Percentiles rank a stretch among this genome's conserved stretches.
These are phyloP conservation scores for Elaphomyces granulatus DNA, from an alignment of 495 filamentous ascomycete genomes.

Conservation along the genomic window DNA sequence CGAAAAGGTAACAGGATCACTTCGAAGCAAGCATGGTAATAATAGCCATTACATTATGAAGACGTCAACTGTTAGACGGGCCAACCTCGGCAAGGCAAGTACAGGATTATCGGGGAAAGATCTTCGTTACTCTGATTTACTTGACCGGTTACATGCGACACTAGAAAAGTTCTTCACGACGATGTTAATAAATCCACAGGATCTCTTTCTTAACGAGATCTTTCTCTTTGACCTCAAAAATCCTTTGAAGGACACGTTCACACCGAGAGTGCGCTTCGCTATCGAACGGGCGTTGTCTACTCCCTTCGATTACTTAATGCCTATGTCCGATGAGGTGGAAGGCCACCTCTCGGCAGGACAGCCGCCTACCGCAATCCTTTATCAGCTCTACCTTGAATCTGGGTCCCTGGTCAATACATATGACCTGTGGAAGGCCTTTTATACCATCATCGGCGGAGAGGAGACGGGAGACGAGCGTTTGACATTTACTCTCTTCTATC, in stretches of 20 bases:
- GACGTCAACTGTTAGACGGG: slow-evolving; percentile 75
- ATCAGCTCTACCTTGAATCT: slow-evolving; percentile 83
- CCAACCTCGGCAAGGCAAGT: slow-evolving; percentile 71
- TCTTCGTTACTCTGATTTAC: slow-evolving; percentile 56
- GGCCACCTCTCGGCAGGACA: slow-evolving; percentile 43
- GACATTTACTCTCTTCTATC: slow-evolving; percentile 63
- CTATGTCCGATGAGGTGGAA: slow-evolving; percentile 27
- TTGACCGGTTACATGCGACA: slow-evolving; percentile 46
- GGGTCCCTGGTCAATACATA: slow-evolving; percentile 75
- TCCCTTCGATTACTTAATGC: slow-evolving; percentile 79
- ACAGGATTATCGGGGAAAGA: slow-evolving; percentile 61
- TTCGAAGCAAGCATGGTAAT: slow-evolving; percentile 64
- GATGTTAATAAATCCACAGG: slow-evolving; percentile 41
- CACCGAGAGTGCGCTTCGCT: slow-evolving; percentile 60
- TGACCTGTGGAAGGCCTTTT: slow-evolving; percentile 83
- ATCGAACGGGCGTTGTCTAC: slow-evolving; percentile 66
- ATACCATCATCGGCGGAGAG: slow-evolving; percentile 55
- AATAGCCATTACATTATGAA: slow-evolving; percentile 60
- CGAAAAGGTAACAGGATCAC: slow-evolving; percentile 29
- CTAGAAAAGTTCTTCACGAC: slow-evolving; percentile 40
- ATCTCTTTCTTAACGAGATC: slow-evolving; percentile 60
- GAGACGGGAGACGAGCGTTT: slow-evolving; percentile 34
- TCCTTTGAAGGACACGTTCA: slow-evolving; percentile 69
- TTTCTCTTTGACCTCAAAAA: slow-evolving; percentile 72
- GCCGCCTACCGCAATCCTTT: slow-evolving; percentile 68